Conservation (phyloP, 441 rosid species). For the Flueggea neowawraea region DNA sequence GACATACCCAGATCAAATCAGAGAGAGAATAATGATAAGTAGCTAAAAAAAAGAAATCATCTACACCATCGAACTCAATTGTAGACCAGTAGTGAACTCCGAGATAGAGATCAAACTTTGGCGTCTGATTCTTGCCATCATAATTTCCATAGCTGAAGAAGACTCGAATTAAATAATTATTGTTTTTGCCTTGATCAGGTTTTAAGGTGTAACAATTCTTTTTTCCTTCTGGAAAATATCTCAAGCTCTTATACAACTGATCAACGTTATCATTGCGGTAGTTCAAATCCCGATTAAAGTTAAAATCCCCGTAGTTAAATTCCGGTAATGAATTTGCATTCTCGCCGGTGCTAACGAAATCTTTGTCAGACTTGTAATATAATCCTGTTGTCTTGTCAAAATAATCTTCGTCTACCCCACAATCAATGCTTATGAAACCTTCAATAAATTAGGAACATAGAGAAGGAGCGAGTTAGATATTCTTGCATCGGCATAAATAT, state of each 20-base stretch:
- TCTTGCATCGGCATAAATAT: too few species aligned
- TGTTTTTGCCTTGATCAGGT: constrained; percentile 16
- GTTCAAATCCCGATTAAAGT: background rate
- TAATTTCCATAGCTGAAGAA: constrained; percentile 24
- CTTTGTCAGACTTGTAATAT: constrained; percentile 15
- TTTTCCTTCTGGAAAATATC: constrained; percentile 23
- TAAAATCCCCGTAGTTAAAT: background rate
- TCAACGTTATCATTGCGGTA: background rate
- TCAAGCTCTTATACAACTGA: background rate
- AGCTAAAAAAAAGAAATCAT: too few species aligned
- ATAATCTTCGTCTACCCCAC: constrained; percentile 23
- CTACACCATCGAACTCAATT: background rate
- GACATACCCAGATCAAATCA: constrained; percentile 13
- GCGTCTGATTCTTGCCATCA: constrained; percentile 14
- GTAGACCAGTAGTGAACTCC: constrained; percentile 16
- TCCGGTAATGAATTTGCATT: background rate
- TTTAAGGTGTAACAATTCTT: constrained; percentile 25
- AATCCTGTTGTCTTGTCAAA: constrained; percentile 10
- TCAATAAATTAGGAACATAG: background rate
- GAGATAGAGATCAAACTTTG: constrained; percentile 17
- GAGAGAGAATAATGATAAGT: background rate
- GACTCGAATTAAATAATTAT: constrained; percentile 13
- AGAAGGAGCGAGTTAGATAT: too few species aligned
- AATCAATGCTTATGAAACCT: constrained; percentile 29
- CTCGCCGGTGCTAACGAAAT: constrained; percentile 12